A percentile compares a stretch with the other conserved stretches of the same genome.
phyloP scores from a whole-genome alignment of 169 alveolate genomes.

The Eimeria sp. region DNA sequence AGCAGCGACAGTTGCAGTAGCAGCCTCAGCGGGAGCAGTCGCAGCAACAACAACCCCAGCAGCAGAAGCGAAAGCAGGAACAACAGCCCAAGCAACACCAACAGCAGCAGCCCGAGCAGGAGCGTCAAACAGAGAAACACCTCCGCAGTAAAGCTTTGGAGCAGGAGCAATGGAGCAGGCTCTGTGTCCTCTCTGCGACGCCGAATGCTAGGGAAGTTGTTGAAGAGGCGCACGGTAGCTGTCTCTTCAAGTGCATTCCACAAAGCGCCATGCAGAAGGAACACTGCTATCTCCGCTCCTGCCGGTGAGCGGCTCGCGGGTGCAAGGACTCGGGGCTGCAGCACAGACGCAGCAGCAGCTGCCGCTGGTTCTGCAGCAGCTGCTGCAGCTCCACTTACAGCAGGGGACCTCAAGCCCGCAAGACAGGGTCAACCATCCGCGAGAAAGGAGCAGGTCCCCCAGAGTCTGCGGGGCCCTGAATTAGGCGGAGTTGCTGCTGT shows the following conservation, averaged over 20 bases:
- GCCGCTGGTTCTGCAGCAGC: neutral
- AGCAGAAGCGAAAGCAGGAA: neutral
- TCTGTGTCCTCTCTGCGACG: neutral
- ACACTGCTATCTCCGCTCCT: neutral
- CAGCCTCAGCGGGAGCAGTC: neutral
- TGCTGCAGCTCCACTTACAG: neutral
- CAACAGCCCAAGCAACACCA: neutral
- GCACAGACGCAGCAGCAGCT: neutral
- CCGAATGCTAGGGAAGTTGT: neutral
- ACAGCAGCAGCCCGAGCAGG: neutral
- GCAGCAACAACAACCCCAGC: neutral
- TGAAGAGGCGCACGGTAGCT: neutral
- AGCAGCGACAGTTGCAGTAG: constrained; percentile 13
- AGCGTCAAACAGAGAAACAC: neutral
- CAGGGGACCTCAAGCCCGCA: neutral
- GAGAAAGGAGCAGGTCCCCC: neutral
- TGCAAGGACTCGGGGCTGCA: neutral
- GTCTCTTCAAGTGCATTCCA: neutral
- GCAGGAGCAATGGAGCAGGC: neutral
- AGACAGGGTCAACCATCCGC: neutral
- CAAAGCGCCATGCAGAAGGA: neutral
- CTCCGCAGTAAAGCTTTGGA: neutral
- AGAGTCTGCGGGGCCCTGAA: neutral
- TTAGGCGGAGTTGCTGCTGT: neutral
- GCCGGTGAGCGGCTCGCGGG: neutral